Base-by-base conservation (phyloP, 2,329 filamentous ascomycete species). In the Septoria petroselini region DNA sequence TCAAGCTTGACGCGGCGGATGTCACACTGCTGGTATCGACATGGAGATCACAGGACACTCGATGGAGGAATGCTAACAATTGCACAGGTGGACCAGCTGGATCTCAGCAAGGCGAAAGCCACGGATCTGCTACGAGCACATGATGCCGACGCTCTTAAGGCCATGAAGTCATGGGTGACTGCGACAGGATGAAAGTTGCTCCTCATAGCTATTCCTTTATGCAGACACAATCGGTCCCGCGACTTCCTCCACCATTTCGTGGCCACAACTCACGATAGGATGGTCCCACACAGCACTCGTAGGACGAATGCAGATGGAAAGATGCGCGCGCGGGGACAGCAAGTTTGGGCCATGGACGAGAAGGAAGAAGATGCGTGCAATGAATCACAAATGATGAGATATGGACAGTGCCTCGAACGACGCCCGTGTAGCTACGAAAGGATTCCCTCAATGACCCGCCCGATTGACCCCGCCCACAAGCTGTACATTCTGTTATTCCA, bases 1-100 rank as follows among this genome's bases (percentile, higher is more conserved):
- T 90, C 63, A 91, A 91, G 73, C 81, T 91, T 38, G 86, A 90
- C 54, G 70, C 80, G 4, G 81, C 78, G 2, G 86, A 91, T 67
- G 84, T 91, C 4, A 69, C 77, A 3, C 69, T 91, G 41, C 65
- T 91, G 67, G 84, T 87, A 65, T 58, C 81, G 72, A 8, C 8
- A 14, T 14, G 35, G 30, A 17, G 25, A 8, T 7, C 15, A 7
- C 17, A 9, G 17, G 7, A 35, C 9, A 17, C 12, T 29, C 8
- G n/a, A 7, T 9, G 30, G 34, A 3, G 30, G 23, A 34, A 17
- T 46, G 34, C 12, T 44, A 3, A 44, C 31, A 0, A 3, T 11
- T 11, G 19, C 4, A 35, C 19, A 84, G 82, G 75, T 86, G 9
- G 81, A 86, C 40, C 79, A 91, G 66, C 76, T 91, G 25, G 86